phyloP scores from a whole-genome alignment of 2,329 filamentous ascomycete species.

The Epichloe sp. region DNA sequence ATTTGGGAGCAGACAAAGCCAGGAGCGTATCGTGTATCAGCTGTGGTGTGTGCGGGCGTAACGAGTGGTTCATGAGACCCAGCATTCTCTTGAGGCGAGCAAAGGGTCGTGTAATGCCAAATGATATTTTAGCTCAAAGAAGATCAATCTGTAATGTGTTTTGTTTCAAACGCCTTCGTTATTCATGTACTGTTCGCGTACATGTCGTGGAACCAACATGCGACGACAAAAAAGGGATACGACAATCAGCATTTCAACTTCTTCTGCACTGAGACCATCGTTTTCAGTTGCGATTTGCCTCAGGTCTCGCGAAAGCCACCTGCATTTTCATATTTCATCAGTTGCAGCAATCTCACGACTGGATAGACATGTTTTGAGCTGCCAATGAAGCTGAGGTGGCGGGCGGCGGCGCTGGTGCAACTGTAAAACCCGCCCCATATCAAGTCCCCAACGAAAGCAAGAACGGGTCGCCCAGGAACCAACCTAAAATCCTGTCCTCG shows the following conservation, averaged over 20 bases:
- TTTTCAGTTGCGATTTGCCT: too few species aligned
- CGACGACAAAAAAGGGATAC: background rate
- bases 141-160: background rate
- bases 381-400: too few species aligned
- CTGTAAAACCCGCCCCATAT: background rate
- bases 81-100: slow-evolving; percentile 24
- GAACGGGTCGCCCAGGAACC: too few species aligned
- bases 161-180: background rate
- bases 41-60: background rate
- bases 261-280: too few species aligned
- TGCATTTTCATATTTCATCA: too few species aligned
- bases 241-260: too few species aligned
- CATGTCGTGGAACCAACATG: background rate
- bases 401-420: background rate
- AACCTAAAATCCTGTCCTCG: too few species aligned
- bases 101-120: slow-evolving; percentile 19
- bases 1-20: background rate
- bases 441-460: background rate
- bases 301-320: too few species aligned
- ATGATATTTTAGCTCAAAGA: slow-evolving; percentile 5
- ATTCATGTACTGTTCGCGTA: background rate
- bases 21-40: background rate
- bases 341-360: background rate
- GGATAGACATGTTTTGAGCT: background rate
- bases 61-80: slow-evolving; percentile 15